Percentiles rank a stretch among this genome's conserved stretches.
These are phyloP conservation scores for Aspergillus glaucus DNA, from an alignment of 2,329 filamentous ascomycete species.

Conservation along the genomic window DNA sequence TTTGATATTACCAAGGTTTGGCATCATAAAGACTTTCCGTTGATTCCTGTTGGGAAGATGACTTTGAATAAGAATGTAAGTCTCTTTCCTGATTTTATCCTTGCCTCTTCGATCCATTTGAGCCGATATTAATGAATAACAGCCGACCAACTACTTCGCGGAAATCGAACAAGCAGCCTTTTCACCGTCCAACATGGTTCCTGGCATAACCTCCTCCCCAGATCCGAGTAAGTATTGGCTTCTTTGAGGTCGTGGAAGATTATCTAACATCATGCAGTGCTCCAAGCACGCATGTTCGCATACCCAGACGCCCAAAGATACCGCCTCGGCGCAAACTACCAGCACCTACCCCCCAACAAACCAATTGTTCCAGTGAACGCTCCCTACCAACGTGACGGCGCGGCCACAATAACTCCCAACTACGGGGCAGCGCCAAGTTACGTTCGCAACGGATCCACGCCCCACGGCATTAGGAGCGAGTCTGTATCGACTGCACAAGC, in stretches of 20 bases:
- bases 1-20: conserved; percentile 51
- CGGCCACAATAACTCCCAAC: conserved; percentile 41
- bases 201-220: no score
- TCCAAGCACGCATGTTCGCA: conserved; percentile 56
- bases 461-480: conserved; percentile 10
- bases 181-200: no score
- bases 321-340: conserved; percentile 37
- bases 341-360: conserved; percentile 35
- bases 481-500: conserved; percentile 7
- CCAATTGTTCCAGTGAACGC: conserved; percentile 34
- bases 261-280: conserved; percentile 33
- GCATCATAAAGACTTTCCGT: conserved; percentile 46
- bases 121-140: not conserved
- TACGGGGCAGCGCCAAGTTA: conserved; percentile 58
- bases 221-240: no score
- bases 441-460: conserved; percentile 22
- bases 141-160: conserved; percentile 55
- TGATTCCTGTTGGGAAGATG: conserved; percentile 46
- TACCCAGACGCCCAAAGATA: conserved; percentile 50
- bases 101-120: not conserved
- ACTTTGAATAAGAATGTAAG: conserved; percentile 46
- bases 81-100: no score
- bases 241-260: not conserved
- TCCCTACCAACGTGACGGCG: conserved; percentile 47
- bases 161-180: no score